Percentiles rank a stretch among this genome's conserved stretches.
Evolutionary conservation across 768 basidiomycete species (phyloP).

Genomic region (Chiua virens): DNA sequence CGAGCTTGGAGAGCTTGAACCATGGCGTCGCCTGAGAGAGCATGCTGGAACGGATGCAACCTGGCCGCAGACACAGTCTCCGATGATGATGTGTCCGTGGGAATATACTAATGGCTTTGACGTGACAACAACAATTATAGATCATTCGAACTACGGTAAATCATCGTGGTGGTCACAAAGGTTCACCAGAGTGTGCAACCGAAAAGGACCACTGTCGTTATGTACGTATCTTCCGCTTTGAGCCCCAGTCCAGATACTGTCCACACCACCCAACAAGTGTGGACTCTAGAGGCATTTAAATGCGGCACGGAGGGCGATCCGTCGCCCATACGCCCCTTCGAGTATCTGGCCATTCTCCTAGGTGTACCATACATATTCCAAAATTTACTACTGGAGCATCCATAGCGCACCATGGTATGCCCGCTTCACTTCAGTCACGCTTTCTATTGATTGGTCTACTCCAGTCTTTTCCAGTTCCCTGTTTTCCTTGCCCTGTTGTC

Average conservation of each 20-base stretch:
- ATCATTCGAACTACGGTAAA: too few species aligned
- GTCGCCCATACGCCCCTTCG: background rate
- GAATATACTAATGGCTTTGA: background rate
- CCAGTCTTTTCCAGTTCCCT: too few species aligned
- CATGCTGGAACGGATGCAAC: constrained; percentile 33
- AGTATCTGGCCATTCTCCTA: constrained; percentile 22
- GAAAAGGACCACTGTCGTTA: too few species aligned
- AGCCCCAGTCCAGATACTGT: background rate
- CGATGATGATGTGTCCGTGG: background rate
- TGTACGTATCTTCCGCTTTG: too few species aligned
- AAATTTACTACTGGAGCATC: background rate
- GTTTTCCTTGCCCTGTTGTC: constrained; percentile 10
- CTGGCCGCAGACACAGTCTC: too few species aligned
- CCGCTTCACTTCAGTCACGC: background rate
- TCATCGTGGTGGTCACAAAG: too few species aligned
- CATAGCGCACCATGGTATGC: constrained; percentile 17
- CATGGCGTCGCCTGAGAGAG: constrained; percentile 52
- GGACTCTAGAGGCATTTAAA: constrained; percentile 2
- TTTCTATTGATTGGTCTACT: background rate
- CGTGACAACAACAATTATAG: too few species aligned
- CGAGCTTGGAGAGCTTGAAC: constrained; percentile 60
- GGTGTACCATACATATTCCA: background rate
- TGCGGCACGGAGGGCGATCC: background rate
- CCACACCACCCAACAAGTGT: background rate
- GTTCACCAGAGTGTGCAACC: too few species aligned